Base-by-base conservation (phyloP, 2,329 filamentous ascomycete genomes). In the Fusarium drepaniforme region DNA sequence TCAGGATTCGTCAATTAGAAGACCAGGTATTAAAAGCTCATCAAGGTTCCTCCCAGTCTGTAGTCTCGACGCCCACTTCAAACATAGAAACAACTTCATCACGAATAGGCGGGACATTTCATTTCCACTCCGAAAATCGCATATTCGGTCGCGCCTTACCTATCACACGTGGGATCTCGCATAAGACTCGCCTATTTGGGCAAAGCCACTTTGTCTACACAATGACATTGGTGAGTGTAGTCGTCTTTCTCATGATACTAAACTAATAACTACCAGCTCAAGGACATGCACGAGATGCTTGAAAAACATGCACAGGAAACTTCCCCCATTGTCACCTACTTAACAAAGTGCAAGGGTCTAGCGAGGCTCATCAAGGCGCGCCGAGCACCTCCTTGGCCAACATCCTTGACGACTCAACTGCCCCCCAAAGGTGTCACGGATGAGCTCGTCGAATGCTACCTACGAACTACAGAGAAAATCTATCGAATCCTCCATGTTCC, bases 181-280 rank as follows among this genome's bases (percentile, higher is more conserved):
- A 90, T 71, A 92, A 92, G 75, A 87, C 86, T 0, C 84, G 89
- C 0, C 77, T 91, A 1, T 89, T 90, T 75, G 90, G 90, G 1
- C 86, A 86, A 75, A 90, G 88, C 35, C 88, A 90, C 75, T 91
- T 88, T 86, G 84, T 90, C n/a, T 89, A 87, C 68, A 83, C 83
- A 3, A 78, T 88, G 13, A 75, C 82, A 0, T 72, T 88, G 53
- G 88, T 90, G 75, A 78, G 85, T 70, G 11, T 23, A 1, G 25
- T 42, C 25, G 35, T 33, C 21, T 28, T 18, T 56, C 18, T 33
- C 16, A 35, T 23, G 12, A 35, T 68, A 46, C 25, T 35, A 35
- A 65, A 21, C 38, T 53, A 37, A 75, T 80, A 57, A 7, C 7
- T 11, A 38, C 70, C 42, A 87, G 86, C 80, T 87, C 56, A 78